phyloP scores from a whole-genome alignment of 2,329 filamentous ascomycete genomes.

The Cadophora malorum region DNA sequence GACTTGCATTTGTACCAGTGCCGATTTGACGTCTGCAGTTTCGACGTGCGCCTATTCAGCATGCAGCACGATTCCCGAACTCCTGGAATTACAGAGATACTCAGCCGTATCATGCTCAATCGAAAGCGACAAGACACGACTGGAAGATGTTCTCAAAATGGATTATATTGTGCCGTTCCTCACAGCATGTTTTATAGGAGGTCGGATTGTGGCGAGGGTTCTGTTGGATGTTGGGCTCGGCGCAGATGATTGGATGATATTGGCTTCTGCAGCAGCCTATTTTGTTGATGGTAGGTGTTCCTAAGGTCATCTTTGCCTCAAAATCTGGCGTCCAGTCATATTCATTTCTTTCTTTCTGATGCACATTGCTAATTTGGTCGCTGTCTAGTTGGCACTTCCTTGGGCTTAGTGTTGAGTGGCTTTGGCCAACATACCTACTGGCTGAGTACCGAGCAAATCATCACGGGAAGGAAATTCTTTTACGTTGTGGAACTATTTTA shows the following conservation, averaged over 20 bases:
- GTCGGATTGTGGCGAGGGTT: conserved; percentile 18
- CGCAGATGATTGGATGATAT: conserved; percentile 27
- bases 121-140: conserved; percentile 25
- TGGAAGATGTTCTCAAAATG: conserved; percentile 15
- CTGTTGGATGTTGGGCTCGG: conserved; percentile 26
- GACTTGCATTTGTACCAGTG: conserved; percentile 26
- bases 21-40: conserved; percentile 14
- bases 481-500: conserved; percentile 23
- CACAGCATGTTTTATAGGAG: conserved; percentile 20
- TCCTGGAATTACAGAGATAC: conserved; percentile 20
- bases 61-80: conserved; percentile 25
- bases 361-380: not conserved
- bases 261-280: conserved; percentile 20
- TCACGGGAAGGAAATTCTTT: conserved; percentile 21
- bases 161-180: conserved; percentile 25
- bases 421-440: conserved; percentile 25
- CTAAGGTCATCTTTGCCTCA: not conserved
- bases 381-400: conserved; percentile 13
- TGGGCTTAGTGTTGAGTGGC: conserved; percentile 23
- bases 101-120: conserved; percentile 25
- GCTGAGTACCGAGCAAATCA: conserved; percentile 19
- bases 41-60: conserved; percentile 19
- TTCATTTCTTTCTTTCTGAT: not conserved
- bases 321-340: not conserved
- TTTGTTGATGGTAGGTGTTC: conserved; percentile 1